Evolutionary conservation across 192 early-diverging fungal genomes (phyloP).

Genomic region (Linnemannia schmuckeri): DNA sequence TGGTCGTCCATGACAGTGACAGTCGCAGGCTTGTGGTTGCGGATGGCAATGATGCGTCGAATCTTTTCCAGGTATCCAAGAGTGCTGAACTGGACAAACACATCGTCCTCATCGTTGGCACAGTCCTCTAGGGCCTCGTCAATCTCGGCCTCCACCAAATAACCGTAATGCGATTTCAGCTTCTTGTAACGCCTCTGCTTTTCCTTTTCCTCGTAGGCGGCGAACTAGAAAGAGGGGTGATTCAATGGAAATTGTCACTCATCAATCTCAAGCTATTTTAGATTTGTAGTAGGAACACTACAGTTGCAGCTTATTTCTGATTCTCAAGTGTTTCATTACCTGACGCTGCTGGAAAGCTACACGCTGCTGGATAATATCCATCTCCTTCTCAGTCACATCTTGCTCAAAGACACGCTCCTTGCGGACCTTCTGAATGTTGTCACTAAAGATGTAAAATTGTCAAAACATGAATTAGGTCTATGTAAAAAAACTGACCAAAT

Average conservation of each 20-base stretch:
- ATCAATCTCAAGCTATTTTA: neutral
- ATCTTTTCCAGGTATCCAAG: conserved; percentile 79
- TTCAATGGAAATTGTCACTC: neutral
- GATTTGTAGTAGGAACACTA: neutral
- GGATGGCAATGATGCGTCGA: conserved; percentile 77
- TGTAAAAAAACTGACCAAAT: neutral
- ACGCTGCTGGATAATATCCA: conserved; percentile 90
- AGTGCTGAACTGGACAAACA: conserved; percentile 87
- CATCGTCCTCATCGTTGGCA: conserved; percentile 89
- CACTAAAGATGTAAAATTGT: conserved; percentile 56
- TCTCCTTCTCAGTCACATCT: conserved; percentile 91
- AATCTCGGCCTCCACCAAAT: conserved; percentile 88
- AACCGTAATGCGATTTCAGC: conserved; percentile 82
- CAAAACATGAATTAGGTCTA: neutral
- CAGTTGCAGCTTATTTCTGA: neutral
- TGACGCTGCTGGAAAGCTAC: conserved; percentile 91
- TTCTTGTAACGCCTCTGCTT: conserved; percentile 83
- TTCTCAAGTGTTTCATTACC: conserved; percentile 37
- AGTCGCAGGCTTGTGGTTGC: conserved; percentile 59
- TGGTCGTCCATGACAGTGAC: conserved; percentile 79
- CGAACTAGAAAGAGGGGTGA: conserved; percentile 67
- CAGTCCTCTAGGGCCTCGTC: conserved; percentile 84
- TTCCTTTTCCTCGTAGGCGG: conserved; percentile 88
- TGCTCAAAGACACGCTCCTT: conserved; percentile 92
- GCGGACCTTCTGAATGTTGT: conserved; percentile 78